A percentile compares a stretch with the other conserved stretches of the same genome.
These are phyloP conservation scores for Pichia pseudocactophila DNA, from an alignment of 805 yeast genomes.

Conservation along the genomic window DNA sequence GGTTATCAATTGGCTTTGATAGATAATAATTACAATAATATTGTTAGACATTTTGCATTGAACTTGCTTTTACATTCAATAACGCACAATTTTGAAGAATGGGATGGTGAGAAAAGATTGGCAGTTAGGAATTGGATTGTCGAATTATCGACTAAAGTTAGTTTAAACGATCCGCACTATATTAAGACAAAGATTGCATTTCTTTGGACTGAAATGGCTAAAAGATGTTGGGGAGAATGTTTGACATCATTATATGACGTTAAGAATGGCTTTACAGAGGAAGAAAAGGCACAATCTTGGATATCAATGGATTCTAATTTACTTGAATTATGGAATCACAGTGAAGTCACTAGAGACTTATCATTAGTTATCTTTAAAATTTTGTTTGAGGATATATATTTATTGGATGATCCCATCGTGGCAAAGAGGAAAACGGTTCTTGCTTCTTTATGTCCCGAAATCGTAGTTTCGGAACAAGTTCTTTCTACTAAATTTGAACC, in stretches of 20 bases:
- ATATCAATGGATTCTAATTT: constrained; percentile 74
- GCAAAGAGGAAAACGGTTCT: constrained; percentile 67
- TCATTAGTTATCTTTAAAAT: constrained; percentile 73
- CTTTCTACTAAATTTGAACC: constrained; percentile 56
- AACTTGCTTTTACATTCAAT: constrained; percentile 71
- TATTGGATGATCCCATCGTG: constrained; percentile 88
- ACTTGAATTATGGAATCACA: constrained; percentile 63
- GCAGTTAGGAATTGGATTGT: constrained; percentile 80
- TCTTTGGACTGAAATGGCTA: constrained; percentile 86
- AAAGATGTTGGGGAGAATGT: constrained; percentile 81
- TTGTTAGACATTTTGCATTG: constrained; percentile 86
- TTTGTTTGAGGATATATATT: constrained; percentile 84
- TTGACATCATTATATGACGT: constrained; percentile 25
- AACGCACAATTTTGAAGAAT: constrained; percentile 44
- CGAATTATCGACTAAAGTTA: constrained; percentile 57
- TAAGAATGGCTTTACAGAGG: constrained; percentile 27
- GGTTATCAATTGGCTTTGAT: constrained; percentile 77
- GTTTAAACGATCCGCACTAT: constrained; percentile 73
- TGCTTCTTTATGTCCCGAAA: constrained; percentile 75
- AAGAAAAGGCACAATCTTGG: constrained; percentile 66
- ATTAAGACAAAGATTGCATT: constrained; percentile 83
- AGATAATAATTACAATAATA: constrained; percentile 49
- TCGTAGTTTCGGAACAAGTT: constrained; percentile 63
- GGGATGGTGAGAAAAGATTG: constrained; percentile 44
- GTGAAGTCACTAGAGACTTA: constrained; percentile 60